Evolutionary conservation across 305 asterid species (phyloP).

Genomic region (Fraxinus velutina): DNA sequence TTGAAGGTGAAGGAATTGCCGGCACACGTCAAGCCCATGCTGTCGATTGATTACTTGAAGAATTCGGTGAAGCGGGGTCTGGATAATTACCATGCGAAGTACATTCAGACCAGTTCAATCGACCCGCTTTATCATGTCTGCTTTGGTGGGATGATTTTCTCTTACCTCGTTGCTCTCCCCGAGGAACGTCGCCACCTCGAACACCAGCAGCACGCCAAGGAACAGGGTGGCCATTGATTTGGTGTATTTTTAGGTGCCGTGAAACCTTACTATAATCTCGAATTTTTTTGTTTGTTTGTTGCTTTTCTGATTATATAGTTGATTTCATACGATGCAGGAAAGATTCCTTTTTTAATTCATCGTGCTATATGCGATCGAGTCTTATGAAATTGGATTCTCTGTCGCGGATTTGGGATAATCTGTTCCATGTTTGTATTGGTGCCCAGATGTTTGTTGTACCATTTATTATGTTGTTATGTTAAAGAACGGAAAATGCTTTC

Average conservation of each 20-base stretch:
- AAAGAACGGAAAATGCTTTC: background rate
- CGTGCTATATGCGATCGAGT: background rate
- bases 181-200: conserved; percentile 97
- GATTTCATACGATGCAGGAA: background rate
- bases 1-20: conserved; percentile 81
- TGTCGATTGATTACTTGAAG: conserved; percentile 45
- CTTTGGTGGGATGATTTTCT: conserved; percentile 75
- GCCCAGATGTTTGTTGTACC: background rate
- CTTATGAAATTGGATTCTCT: background rate
- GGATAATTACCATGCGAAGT: conserved; percentile 68
- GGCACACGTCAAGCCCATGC: conserved; percentile 61
- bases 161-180: conserved; percentile 88
- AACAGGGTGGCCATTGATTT: conserved; percentile 49
- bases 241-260: conserved; percentile 15
- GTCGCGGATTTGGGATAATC: background rate
- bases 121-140: conserved; percentile 74
- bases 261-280: background rate
- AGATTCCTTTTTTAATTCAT: background rate
- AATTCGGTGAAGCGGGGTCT: conserved; percentile 42
- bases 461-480: background rate
- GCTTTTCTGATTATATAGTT: background rate
- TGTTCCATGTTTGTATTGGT: background rate
- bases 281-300: background rate
- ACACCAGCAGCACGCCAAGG: conserved; percentile 50
- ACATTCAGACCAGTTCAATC: conserved; percentile 63